Conservation (phyloP, 805 yeast genomes). For the Priceomyces castillae region DNA sequence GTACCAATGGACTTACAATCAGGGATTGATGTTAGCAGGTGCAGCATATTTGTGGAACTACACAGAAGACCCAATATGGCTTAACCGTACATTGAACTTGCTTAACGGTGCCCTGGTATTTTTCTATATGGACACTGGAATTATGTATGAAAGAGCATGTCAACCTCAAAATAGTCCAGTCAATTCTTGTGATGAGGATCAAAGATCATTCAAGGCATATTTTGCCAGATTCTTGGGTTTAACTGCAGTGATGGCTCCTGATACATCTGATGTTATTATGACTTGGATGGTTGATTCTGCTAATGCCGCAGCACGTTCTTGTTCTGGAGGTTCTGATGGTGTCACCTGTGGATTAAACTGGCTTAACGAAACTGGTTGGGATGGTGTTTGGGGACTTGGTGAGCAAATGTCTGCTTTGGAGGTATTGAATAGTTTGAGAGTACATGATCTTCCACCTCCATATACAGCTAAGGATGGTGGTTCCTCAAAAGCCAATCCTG, state of each 20-base stretch:
- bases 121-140: constrained; percentile 43
- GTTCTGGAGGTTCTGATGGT: constrained; percentile 72
- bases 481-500: constrained; percentile 60
- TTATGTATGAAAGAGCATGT: constrained; percentile 84
- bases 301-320: constrained; percentile 63
- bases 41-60: constrained; percentile 75
- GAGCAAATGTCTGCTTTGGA: constrained; percentile 78
- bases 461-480: constrained; percentile 66
- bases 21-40: constrained; percentile 76
- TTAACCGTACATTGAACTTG: constrained; percentile 52
- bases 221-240: constrained; percentile 70
- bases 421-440: constrained; percentile 48
- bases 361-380: constrained; percentile 54
- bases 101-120: constrained; percentile 55
- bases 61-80: constrained; percentile 69
- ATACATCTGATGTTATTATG: constrained; percentile 46
- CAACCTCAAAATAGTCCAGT: constrained; percentile 42
- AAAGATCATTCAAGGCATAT: constrained; percentile 88
- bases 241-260: constrained; percentile 70
- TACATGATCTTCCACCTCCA: constrained; percentile 52
- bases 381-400: constrained; percentile 68
- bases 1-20: constrained; percentile 84
- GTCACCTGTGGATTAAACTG: constrained; percentile 76
- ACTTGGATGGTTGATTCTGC: constrained; percentile 41
- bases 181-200: constrained; percentile 73